Evolutionary conservation across 2,329 filamentous ascomycete species (phyloP), one percentile per base, ranked within the genome.

Genomic region (Colletotrichum musae): DNA sequence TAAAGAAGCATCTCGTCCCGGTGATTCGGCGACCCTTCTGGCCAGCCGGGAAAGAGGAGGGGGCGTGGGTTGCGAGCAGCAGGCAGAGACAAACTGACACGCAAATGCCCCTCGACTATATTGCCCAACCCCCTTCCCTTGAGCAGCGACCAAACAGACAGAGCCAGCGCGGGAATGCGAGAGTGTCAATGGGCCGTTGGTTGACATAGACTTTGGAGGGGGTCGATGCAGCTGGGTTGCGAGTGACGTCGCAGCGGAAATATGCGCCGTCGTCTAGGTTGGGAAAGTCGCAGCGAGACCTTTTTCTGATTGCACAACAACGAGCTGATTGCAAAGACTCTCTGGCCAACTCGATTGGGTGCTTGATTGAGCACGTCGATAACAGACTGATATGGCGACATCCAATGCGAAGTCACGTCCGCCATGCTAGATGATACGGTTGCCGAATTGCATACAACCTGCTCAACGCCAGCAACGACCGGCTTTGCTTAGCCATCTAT

Each of bases 51-150:
- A 12, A 24, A 21, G 48, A 36, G 32, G 32, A 10, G 32, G 10
- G 10, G 32, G 28, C 7, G 32, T 36, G 32, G 48, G 48, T 53
- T 62, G 50, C 24, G 28, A 32, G 39, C n/a, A 48, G 39, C 41
- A 45, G 60, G 39, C 39, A n/a, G 54, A 68, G 53, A 69, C 50
- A 41, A 41, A n/a, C 16, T 10, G 66, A 65, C 48, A 59, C 61
- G 41, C 53, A 48, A 58, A 32, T 39, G n/a, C 18, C 21, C 50
- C 66, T 66, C 62, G 24, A 39, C 12, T 48, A 26, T 41, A 45
- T 45, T 39, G 18, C 39, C 51, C 18, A 10, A 28, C 66, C 50
- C 45, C 51, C 32, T 18, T 36, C 12, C 16, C 36, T 24, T 21
- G n/a, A 7, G 47, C 47, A 24, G 41, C 7, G 51, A 39, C 28